Percentiles rank a stretch among this genome's conserved stretches.
These are phyloP conservation scores for Trichoderma gamsii DNA, from an alignment of 495 filamentous ascomycete genomes.

Conservation along the genomic window DNA sequence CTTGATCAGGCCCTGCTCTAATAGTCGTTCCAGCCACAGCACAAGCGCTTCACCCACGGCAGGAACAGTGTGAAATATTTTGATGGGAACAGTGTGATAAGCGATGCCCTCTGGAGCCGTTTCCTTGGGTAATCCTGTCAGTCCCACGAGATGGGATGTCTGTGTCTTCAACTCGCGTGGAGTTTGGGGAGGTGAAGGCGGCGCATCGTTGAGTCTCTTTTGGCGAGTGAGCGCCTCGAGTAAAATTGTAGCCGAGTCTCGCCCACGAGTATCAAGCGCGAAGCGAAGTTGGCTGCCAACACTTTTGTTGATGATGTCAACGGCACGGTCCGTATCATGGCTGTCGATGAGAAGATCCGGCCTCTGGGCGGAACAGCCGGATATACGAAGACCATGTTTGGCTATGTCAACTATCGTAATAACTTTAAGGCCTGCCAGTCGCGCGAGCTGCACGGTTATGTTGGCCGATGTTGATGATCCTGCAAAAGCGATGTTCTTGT, in stretches of 20 bases:
- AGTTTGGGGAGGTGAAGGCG: slow-evolving; percentile 19
- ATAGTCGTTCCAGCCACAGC: slow-evolving; percentile 53
- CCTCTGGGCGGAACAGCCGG: slow-evolving; percentile 38
- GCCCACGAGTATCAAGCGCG: slow-evolving; percentile 56
- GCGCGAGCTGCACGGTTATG: slow-evolving; percentile 34
- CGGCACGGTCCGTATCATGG: slow-evolving; percentile 51
- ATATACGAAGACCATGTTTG: slow-evolving; percentile 51
- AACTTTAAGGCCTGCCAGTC: slow-evolving; percentile 36
- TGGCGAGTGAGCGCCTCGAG: slow-evolving; percentile 41
- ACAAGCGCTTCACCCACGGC: slow-evolving; percentile 51
- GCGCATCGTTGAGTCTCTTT: slow-evolving; percentile 13
- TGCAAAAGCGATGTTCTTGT: slow-evolving; percentile 24
- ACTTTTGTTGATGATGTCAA: slow-evolving; percentile 53
- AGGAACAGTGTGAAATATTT: slow-evolving; percentile 57
- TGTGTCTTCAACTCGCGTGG: slow-evolving; percentile 22
- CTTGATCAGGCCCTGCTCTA: slow-evolving; percentile 41
- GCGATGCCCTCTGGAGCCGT: slow-evolving; percentile 34
- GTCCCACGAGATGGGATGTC: slow-evolving; percentile 51
- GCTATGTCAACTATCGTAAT: slow-evolving; percentile 34
- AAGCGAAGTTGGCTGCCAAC: slow-evolving; percentile 52
- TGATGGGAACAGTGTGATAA: slow-evolving; percentile 60
- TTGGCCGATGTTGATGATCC: slow-evolving; percentile 58
- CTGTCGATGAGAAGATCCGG: slow-evolving; percentile 57
- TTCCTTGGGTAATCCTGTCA: slow-evolving; percentile 57
- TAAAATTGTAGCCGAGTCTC: slow-evolving; percentile 48